These are phyloP conservation scores for Xylariaceae sp. DNA, from an alignment of 2,329 filamentous ascomycete species.

Conservation along the genomic window DNA sequence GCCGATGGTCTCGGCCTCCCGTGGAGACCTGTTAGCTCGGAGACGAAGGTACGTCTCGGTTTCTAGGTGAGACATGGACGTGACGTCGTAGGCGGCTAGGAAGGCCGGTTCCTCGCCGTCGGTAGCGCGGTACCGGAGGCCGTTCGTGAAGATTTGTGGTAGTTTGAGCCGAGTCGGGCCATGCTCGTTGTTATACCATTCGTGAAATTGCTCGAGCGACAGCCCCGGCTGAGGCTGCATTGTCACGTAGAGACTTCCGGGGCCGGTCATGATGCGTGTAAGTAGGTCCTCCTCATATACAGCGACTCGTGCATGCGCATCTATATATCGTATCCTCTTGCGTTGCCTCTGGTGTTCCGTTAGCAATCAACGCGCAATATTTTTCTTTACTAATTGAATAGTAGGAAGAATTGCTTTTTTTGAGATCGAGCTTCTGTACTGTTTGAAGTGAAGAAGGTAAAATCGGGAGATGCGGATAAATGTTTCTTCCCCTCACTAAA, in stretches of 20 bases:
- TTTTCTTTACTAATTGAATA: too few species aligned
- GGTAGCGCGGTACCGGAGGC: slow-evolving; percentile 70
- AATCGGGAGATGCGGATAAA: too few species aligned
- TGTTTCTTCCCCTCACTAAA: too few species aligned
- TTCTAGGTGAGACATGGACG: slow-evolving; percentile 65
- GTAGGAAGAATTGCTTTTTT: too few species aligned
- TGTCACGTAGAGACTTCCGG: slow-evolving; percentile 77
- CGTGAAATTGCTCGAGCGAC: slow-evolving; percentile 69
- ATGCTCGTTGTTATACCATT: slow-evolving; percentile 94
- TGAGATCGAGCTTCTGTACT: too few species aligned
- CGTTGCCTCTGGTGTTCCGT: too few species aligned
- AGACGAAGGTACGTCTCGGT: slow-evolving; percentile 66
- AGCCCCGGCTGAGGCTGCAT: slow-evolving; percentile 73
- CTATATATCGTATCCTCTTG: too few species aligned
- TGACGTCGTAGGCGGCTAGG: slow-evolving; percentile 79
- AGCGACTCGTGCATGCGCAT: too few species aligned
- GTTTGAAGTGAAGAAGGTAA: too few species aligned
- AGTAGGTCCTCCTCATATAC: too few species aligned
- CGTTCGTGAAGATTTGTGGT: slow-evolving; percentile 68
- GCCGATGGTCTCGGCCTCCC: slow-evolving; percentile 52
- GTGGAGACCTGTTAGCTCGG: slow-evolving; percentile 52
- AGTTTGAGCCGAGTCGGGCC: slow-evolving; percentile 75
- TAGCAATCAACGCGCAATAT: too few species aligned
- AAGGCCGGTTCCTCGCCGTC: slow-evolving; percentile 63
- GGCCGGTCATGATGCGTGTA: slow-evolving; percentile 40